Evolutionary conservation across 345 rosid species (phyloP).

Genomic region (Populus davidiana): DNA sequence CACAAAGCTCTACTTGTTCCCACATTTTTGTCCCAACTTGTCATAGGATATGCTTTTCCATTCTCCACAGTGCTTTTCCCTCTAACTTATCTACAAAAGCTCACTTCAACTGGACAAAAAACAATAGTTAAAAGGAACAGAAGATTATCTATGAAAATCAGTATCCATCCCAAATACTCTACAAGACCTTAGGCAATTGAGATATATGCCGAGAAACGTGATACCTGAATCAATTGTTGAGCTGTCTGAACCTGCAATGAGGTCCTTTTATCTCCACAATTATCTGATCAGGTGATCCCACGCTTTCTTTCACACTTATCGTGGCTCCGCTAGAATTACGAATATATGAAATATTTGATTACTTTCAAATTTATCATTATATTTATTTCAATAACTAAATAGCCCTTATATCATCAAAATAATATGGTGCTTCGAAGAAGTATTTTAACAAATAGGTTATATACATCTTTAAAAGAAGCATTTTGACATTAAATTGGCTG

Average conservation of each 20-base stretch:
- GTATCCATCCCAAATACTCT: background rate
- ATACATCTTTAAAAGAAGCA: no score
- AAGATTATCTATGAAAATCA: background rate
- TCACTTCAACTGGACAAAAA: no score
- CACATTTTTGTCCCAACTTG: no score
- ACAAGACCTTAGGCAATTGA: background rate
- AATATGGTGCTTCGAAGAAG: no score
- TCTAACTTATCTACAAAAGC: background rate
- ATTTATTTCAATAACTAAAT: no score
- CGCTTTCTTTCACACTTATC: slow-evolving; percentile 67
- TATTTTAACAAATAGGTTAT: no score
- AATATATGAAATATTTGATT: slow-evolving; percentile 56
- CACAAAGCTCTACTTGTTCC: no score
- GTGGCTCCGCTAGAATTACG: slow-evolving; percentile 70
- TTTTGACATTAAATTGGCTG: no score
- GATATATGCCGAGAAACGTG: background rate
- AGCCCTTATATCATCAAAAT: no score
- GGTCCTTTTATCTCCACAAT: slow-evolving; percentile 82
- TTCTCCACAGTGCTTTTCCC: no score
- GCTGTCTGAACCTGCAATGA: slow-evolving; percentile 69
- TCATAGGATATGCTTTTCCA: no score
- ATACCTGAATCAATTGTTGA: slow-evolving; percentile 75
- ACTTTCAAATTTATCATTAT: no score
- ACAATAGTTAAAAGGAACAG: background rate
- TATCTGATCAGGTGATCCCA: slow-evolving; percentile 60